Percentiles rank a stretch among this genome's conserved stretches.
Conservation (phyloP, 148 eudicot species). For the Salicornia ramosissima region DNA sequence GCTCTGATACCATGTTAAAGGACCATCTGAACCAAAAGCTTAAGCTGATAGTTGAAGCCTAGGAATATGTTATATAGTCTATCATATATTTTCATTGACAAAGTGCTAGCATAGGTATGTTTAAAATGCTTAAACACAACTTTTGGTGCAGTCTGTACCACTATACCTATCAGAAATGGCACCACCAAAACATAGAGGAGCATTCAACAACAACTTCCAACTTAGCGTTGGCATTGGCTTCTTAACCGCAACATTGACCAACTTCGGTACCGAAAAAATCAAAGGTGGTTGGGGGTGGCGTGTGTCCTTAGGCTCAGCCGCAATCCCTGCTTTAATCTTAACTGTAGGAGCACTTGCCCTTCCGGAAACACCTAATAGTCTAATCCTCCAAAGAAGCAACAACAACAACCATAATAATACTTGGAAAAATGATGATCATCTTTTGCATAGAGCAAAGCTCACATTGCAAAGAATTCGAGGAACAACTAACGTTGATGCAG, state of each 20-base stretch:
- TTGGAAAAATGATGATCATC: neutral
- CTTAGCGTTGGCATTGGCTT: slow-evolving; percentile 39
- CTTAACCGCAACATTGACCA: slow-evolving; percentile 34
- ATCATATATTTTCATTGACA: no score
- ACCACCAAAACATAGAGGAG: slow-evolving; percentile 51
- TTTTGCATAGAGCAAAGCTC: slow-evolving; percentile 24
- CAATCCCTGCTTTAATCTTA: slow-evolving; percentile 39
- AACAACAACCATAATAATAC: neutral
- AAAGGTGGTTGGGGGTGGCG: slow-evolving; percentile 61
- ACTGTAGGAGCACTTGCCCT: slow-evolving; percentile 45
- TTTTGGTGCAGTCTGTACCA: slow-evolving; percentile 46
- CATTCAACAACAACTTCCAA: slow-evolving; percentile 57
- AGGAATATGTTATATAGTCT: no score
- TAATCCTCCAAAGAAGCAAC: slow-evolving; percentile 46
- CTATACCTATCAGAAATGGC: slow-evolving; percentile 72
- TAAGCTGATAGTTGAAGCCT: no score
- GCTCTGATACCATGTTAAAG: no score
- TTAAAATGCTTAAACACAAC: neutral
- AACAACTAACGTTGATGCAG: slow-evolving; percentile 23
- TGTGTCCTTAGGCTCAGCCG: slow-evolving; percentile 43
- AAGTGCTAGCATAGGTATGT: neutral
- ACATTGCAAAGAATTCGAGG: slow-evolving; percentile 48
- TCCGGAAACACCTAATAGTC: slow-evolving; percentile 67
- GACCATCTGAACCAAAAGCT: no score
- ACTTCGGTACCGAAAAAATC: slow-evolving; percentile 39